Conservation (phyloP, 805 yeast species). For the Saccharomycopsis sp. region DNA sequence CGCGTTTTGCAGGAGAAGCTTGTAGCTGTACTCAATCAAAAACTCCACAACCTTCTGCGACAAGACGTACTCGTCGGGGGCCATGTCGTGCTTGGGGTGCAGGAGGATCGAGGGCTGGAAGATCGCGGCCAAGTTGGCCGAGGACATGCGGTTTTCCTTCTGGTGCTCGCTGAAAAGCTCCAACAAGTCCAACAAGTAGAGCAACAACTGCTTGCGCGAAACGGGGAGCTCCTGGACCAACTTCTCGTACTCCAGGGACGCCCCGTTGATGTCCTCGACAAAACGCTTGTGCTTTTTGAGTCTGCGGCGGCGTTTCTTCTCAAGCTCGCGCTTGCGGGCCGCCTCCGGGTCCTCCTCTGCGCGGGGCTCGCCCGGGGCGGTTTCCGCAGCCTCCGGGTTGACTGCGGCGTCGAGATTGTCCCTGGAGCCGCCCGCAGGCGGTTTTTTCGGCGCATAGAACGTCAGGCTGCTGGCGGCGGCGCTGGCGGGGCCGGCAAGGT, state of each 20-base stretch:
- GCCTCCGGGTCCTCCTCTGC: conserved; percentile 3
- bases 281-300: conserved; percentile 49
- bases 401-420: not conserved
- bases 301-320: conserved; percentile 33
- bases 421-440: conserved; percentile 1
- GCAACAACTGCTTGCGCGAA: conserved; percentile 73
- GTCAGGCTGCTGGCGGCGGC: conserved; percentile 3
- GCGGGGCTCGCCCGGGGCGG: not conserved
- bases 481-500: too few species aligned
- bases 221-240: conserved; percentile 66
- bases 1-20: conserved; percentile 49
- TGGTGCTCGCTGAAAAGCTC: conserved; percentile 79
- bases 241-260: conserved; percentile 63
- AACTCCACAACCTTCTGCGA: conserved; percentile 85
- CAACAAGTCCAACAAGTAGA: conserved; percentile 79
- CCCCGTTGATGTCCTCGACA: conserved; percentile 57
- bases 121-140: conserved; percentile 87
- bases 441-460: not conserved
- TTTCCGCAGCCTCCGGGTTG: not conserved
- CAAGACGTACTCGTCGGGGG: conserved; percentile 84
- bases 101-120: conserved; percentile 95
- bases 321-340: conserved; percentile 21
- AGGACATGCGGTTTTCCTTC: conserved; percentile 79
- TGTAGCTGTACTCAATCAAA: conserved; percentile 77
- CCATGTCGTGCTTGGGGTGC: conserved; percentile 88